Conservation (phyloP, 345 rosid genomes). For the Acer campestre region DNA sequence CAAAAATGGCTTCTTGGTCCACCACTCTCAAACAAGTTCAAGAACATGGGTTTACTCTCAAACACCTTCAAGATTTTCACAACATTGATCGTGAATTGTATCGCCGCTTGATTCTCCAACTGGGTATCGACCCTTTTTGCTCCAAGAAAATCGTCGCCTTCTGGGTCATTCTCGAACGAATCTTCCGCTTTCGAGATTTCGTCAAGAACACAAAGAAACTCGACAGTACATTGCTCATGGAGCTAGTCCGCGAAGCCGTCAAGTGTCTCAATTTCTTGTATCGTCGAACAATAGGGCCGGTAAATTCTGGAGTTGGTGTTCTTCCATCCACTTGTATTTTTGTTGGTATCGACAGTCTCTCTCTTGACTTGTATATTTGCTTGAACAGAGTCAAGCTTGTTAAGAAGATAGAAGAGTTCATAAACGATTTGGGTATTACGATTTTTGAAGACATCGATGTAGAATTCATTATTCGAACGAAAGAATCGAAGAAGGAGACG, state of each 20-base stretch:
- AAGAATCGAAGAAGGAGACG: too few relatives aligned
- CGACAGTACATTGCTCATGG: neutral
- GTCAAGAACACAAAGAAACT: neutral
- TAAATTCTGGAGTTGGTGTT: neutral
- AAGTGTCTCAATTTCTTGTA: neutral
- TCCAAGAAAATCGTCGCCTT: conserved; percentile 33
- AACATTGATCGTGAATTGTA: conserved; percentile 27
- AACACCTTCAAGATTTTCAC: conserved; percentile 25
- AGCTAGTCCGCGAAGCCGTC: conserved; percentile 19
- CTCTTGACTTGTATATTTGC: neutral
- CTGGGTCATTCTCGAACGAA: conserved; percentile 39
- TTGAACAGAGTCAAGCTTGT: neutral
- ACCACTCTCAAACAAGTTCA: too few relatives aligned
- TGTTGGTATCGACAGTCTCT: conserved; percentile 3
- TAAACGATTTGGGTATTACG: conserved; percentile 6
- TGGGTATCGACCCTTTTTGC: neutral
- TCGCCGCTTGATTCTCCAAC: conserved; percentile 5
- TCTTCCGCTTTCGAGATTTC: conserved; percentile 17
- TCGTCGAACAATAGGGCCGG: neutral
- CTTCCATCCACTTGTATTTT: conserved; percentile 14
- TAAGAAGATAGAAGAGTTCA: neutral
- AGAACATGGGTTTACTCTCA: neutral
- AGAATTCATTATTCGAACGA: neutral
- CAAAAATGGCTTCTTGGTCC: neutral
- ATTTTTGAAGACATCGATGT: conserved; percentile 11